Percentiles rank a stretch among this genome's conserved stretches.
Evolutionary conservation across 2,329 filamentous ascomycete species (phyloP).

Genomic region (Thermothelomyces thermophilus): DNA sequence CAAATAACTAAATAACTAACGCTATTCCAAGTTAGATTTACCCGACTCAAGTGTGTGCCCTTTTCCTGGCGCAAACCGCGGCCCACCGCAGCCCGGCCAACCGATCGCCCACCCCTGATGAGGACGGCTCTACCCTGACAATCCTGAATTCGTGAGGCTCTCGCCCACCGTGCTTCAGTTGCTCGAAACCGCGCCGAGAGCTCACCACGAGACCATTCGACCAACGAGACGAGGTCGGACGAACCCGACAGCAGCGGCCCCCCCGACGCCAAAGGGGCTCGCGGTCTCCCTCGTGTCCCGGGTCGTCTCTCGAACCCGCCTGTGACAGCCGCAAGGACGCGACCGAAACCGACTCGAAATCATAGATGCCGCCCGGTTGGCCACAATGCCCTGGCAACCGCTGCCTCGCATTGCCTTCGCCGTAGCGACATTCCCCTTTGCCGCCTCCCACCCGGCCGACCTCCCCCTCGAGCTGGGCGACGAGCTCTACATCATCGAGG

Average conservation of each 20-base stretch:
- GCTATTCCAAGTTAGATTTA: too few species aligned
- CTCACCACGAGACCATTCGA: neutral
- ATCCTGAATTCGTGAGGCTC: constrained; percentile 6
- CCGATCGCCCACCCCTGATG: constrained; percentile 9
- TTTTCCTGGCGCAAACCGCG: too few species aligned
- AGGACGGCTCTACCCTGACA: constrained; percentile 2
- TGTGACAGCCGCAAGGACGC: constrained; percentile 4
- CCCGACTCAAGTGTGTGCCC: too few species aligned
- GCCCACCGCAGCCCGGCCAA: neutral
- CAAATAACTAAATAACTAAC: too few species aligned
- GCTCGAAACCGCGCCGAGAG: neutral
- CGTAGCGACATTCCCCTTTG: constrained; percentile 90
- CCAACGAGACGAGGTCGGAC: neutral
- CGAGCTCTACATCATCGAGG: constrained; percentile 97
- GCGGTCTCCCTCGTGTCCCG: neutral
- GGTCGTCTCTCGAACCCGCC: neutral
- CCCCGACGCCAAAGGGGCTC: neutral
- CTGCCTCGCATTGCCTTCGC: constrained; percentile 96
- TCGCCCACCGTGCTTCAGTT: neutral
- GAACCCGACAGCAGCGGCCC: constrained; percentile 1
- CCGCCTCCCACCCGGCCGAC: constrained; percentile 78
- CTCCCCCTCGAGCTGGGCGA: constrained; percentile 95
- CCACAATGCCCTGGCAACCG: constrained; percentile 88
- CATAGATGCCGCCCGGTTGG: constrained; percentile 24
- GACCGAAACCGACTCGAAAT: neutral